A percentile compares a stretch with the other conserved stretches of the same genome.
Conservation (phyloP, 306 rosid genomes). For the Alnus glutinosa region DNA sequence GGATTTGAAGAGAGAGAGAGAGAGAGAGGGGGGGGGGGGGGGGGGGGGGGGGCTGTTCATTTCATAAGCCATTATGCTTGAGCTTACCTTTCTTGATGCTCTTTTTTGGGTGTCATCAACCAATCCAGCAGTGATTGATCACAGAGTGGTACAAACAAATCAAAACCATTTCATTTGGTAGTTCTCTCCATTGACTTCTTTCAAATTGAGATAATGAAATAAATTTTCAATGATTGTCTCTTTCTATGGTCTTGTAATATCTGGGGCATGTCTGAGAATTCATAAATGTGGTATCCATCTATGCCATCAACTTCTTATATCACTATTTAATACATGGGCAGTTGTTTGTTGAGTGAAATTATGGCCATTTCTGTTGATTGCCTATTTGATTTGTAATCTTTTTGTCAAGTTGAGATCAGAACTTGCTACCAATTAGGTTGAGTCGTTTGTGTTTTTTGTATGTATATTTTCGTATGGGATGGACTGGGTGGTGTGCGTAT, state of each 20-base stretch:
- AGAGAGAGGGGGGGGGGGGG: too few relatives aligned
- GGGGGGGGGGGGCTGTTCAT: too few relatives aligned
- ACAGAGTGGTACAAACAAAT: too few relatives aligned
- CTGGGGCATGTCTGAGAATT: not conserved
- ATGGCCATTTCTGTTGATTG: constrained; percentile 9
- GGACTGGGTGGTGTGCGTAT: constrained; percentile 85
- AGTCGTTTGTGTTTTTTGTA: constrained; percentile 83
- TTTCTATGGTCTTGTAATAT: not conserved
- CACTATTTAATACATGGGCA: constrained; percentile 4
- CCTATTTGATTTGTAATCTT: constrained; percentile 24
- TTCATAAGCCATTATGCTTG: not conserved
- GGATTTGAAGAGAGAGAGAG: not conserved
- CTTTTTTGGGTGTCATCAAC: too few relatives aligned
- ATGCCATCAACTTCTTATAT: constrained; percentile 3
- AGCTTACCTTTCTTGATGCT: too few relatives aligned
- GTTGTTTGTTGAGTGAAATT: constrained; percentile 14
- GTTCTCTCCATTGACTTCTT: too few relatives aligned
- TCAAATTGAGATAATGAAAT: not conserved
- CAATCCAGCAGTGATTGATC: too few relatives aligned
- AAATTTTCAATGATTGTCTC: not conserved
- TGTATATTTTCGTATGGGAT: constrained; percentile 78
- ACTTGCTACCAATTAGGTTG: constrained; percentile 69
- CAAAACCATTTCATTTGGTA: too few relatives aligned
- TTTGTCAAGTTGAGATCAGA: constrained; percentile 41
- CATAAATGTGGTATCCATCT: not conserved